These are phyloP conservation scores for Trametes versicolor DNA, from an alignment of 1,284 basidiomycete species.

Conservation along the genomic window DNA sequence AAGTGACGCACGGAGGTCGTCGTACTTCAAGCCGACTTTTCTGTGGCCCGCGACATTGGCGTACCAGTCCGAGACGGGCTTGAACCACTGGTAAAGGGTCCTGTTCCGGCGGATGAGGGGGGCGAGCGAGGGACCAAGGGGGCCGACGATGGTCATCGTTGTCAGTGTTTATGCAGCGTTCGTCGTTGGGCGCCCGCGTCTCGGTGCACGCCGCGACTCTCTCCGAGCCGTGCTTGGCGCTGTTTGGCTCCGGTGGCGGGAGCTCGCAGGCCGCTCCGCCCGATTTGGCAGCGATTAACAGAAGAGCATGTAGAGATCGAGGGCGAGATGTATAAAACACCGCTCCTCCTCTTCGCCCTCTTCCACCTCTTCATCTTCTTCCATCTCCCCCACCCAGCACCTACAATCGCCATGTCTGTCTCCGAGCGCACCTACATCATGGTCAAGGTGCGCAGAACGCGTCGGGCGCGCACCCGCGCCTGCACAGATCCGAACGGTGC, in stretches of 20 bases:
- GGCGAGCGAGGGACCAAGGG: constrained; percentile 83
- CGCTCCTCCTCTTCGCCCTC: constrained; percentile 43
- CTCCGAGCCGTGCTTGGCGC: constrained; percentile 44
- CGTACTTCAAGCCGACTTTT: constrained; percentile 91
- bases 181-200: constrained; percentile 19
- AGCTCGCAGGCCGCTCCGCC: constrained; percentile 32
- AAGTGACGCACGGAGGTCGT: constrained; percentile 83
- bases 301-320: constrained; percentile 38
- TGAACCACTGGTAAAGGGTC: constrained; percentile 72
- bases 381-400: constrained; percentile 43
- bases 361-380: constrained; percentile 41
- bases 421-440: constrained; percentile 89
- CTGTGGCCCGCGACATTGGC: constrained; percentile 87
- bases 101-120: constrained; percentile 79
- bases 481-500: neutral
- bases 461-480: neutral
- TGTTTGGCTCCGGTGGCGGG: constrained; percentile 44
- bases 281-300: constrained; percentile 45
- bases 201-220: constrained; percentile 33
- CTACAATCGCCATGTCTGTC: constrained; percentile 61
- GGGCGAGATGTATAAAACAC: constrained; percentile 45
- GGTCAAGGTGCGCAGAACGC: constrained; percentile 72
- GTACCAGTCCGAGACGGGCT: constrained; percentile 89
- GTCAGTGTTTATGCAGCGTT: constrained; percentile 29
- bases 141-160: constrained; percentile 58